A percentile compares a stretch with the other conserved stretches of the same genome.
phyloP scores from a whole-genome alignment of 768 basidiomycete genomes.

The Termitomyces sp. region DNA sequence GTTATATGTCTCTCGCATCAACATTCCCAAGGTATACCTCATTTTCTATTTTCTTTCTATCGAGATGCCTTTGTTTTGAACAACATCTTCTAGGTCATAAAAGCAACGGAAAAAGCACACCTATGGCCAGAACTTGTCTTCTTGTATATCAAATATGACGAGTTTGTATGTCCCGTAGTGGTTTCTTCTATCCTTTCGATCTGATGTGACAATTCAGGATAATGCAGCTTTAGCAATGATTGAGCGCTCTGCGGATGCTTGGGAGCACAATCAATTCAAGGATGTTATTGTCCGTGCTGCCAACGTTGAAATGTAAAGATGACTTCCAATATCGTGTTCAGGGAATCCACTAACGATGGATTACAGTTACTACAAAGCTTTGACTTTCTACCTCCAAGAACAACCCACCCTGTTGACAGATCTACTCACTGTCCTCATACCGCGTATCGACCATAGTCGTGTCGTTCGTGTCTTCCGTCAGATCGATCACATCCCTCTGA shows the following conservation, averaged over 20 bases:
- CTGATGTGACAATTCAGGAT: slow-evolving; percentile 44
- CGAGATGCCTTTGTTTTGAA: neutral
- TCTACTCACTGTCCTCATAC: slow-evolving; percentile 85
- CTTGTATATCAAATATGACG: slow-evolving; percentile 97
- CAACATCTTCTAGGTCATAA: slow-evolving; percentile 63
- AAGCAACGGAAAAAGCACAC: slow-evolving; percentile 92
- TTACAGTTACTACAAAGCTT: slow-evolving; percentile 85
- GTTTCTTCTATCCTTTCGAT: neutral
- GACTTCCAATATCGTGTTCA: neutral
- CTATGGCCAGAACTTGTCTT: slow-evolving; percentile 99
- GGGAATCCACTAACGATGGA: slow-evolving; percentile 5
- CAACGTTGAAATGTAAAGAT: slow-evolving; percentile 88
- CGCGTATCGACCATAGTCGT: slow-evolving; percentile 91
- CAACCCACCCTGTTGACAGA: slow-evolving; percentile 93
- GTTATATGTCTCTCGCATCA: slow-evolving; percentile 91
- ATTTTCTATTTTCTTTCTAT: neutral
- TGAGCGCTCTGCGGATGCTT: slow-evolving; percentile 95
- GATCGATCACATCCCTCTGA: slow-evolving; percentile 92
- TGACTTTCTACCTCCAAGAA: slow-evolving; percentile 91
- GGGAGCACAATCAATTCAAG: slow-evolving; percentile 99
- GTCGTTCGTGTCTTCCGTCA: slow-evolving; percentile 95
- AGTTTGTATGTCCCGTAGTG: slow-evolving; percentile 54
- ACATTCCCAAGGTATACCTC: slow-evolving; percentile 80
- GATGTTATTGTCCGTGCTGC: slow-evolving; percentile 95
- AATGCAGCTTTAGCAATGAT: slow-evolving; percentile 99